Evolutionary conservation across 2,329 filamentous ascomycete species (phyloP).

Genomic region (Microdochium bolleyi): DNA sequence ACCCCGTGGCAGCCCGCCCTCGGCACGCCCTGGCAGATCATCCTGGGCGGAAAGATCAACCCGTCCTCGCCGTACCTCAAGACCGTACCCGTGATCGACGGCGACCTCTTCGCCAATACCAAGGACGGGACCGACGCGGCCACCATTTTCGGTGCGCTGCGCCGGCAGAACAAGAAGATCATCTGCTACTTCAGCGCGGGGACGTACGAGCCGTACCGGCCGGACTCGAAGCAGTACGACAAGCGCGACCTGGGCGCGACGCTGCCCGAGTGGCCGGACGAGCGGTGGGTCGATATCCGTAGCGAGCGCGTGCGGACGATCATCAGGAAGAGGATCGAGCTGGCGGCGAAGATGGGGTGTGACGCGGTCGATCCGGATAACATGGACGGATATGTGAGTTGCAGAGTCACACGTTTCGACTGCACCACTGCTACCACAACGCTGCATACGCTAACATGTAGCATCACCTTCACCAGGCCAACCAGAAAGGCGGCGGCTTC

Average conservation of each 20-base stretch:
- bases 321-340: slow-evolving; percentile 52
- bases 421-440: no score
- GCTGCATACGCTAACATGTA: background rate
- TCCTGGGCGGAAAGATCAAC: background rate
- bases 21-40: slow-evolving; percentile 1
- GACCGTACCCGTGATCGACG: background rate
- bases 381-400: slow-evolving; percentile 53
- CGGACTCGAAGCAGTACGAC: slow-evolving; percentile 48
- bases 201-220: slow-evolving; percentile 56
- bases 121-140: background rate
- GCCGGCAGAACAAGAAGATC: slow-evolving; percentile 19
- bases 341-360: slow-evolving; percentile 55
- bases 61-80: background rate
- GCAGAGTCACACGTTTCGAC: background rate
- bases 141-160: background rate
- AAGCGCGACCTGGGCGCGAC: slow-evolving; percentile 46
- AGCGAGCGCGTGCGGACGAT: slow-evolving; percentile 53
- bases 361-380: slow-evolving; percentile 67
- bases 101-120: slow-evolving; percentile 1
- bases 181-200: slow-evolving; percentile 73
- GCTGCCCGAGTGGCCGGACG: slow-evolving; percentile 57
- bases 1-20: background rate
- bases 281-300: slow-evolving; percentile 57
- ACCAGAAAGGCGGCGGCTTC: slow-evolving; percentile 55
- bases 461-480: slow-evolving; percentile 2